A percentile compares a stretch with the other conserved stretches of the same genome.
These are phyloP conservation scores for Fonsecaea multimorphosa DNA, from an alignment of 2,329 filamentous ascomycete species.

Conservation along the genomic window DNA sequence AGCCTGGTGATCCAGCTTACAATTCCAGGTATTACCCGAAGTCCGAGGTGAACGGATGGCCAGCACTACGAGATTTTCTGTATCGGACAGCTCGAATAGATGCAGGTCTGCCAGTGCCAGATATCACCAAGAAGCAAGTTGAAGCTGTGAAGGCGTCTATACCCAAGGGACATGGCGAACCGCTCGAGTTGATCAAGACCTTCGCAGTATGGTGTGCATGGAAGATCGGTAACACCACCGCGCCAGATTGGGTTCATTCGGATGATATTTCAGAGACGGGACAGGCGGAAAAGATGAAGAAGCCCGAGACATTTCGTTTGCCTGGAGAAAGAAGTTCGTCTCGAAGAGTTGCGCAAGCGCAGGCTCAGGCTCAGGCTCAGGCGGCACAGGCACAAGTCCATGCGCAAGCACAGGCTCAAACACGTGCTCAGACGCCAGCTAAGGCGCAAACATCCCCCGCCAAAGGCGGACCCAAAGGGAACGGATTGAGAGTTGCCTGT, in stretches of 20 bases:
- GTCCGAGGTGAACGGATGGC: constrained; percentile 65
- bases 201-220: constrained; percentile 71
- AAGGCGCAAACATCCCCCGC: constrained; percentile 39
- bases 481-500: constrained; percentile 56
- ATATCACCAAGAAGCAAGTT: constrained; percentile 63
- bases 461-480: constrained; percentile 56
- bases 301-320: constrained; percentile 34
- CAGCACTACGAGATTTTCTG: constrained; percentile 65
- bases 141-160: constrained; percentile 68
- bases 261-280: constrained; percentile 55
- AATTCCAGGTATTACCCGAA: constrained; percentile 68
- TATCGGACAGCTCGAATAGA: constrained; percentile 68
- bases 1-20: constrained; percentile 60
- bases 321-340: constrained; percentile 52
- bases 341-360: constrained; percentile 44
- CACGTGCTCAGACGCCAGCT: neutral
- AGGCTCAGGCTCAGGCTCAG: constrained; percentile 27
- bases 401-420: neutral
- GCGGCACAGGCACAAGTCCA: constrained; percentile 13
- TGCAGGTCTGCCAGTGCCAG: constrained; percentile 63
- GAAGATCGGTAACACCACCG: constrained; percentile 69
- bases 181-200: constrained; percentile 63
- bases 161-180: constrained; percentile 66
- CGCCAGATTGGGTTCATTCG: constrained; percentile 67
- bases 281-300: constrained; percentile 35